A percentile compares a stretch with the other conserved stretches of the same genome.
phyloP scores from a whole-genome alignment of 805 yeast genomes.

The Lipomyces sp. region DNA sequence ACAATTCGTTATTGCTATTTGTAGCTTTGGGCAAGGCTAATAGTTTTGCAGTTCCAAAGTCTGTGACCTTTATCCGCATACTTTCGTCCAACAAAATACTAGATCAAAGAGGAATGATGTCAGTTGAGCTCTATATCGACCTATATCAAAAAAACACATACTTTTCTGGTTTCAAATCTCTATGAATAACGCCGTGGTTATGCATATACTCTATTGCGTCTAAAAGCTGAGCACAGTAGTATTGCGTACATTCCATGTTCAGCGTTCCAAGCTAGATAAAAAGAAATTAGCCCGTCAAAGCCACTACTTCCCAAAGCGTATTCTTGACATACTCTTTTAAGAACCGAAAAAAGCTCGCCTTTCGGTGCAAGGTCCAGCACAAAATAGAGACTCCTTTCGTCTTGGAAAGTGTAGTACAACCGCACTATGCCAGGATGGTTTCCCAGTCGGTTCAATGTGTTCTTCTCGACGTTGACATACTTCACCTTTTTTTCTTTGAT shows the following conservation, averaged over 20 bases:
- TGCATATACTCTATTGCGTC: slow-evolving; percentile 91
- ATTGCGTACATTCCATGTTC: slow-evolving; percentile 69
- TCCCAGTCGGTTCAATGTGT: slow-evolving; percentile 80
- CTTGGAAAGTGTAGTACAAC: slow-evolving; percentile 91
- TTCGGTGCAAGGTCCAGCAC: slow-evolving; percentile 92
- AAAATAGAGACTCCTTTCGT: slow-evolving; percentile 78
- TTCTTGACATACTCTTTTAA: slow-evolving; percentile 50
- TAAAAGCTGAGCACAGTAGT: slow-evolving; percentile 81
- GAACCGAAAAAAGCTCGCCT: slow-evolving; percentile 83
- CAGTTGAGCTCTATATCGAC: too few relatives aligned
- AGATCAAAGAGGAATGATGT: neutral
- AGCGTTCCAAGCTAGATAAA: slow-evolving; percentile 54
- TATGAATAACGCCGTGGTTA: slow-evolving; percentile 81
- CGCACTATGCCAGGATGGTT: slow-evolving; percentile 94
- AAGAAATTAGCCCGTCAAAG: neutral
- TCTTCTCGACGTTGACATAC: slow-evolving; percentile 92
- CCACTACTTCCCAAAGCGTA: too few relatives aligned
- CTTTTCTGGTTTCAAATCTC: slow-evolving; percentile 94
- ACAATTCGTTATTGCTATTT: too few relatives aligned
- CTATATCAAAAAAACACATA: neutral
- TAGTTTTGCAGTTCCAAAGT: slow-evolving; percentile 95
- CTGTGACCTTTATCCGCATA: slow-evolving; percentile 87
- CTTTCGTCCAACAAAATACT: slow-evolving; percentile 72
- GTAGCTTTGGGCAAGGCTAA: slow-evolving; percentile 40
- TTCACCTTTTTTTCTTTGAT: slow-evolving; percentile 92